Conservation (phyloP, 176 grass and related monocot genomes). For the Rhipidocladum racemiflorum region DNA sequence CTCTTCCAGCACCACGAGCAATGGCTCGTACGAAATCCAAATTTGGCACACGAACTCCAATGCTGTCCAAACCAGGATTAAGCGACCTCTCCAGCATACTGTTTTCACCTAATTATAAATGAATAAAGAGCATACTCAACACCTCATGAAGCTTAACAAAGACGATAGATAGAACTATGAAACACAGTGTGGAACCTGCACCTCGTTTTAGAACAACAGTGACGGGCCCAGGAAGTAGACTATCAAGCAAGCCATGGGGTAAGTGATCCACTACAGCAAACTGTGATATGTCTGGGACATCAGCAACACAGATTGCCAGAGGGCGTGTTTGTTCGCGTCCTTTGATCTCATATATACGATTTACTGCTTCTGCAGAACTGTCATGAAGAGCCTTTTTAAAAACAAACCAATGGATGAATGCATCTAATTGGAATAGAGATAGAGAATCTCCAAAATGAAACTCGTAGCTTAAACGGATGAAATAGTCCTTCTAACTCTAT, state of each 20-base stretch:
- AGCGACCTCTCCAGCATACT: slow-evolving; percentile 75
- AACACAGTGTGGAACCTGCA: slow-evolving; percentile 17
- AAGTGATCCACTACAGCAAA: slow-evolving; percentile 82
- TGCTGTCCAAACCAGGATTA: slow-evolving; percentile 84
- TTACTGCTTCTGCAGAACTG: slow-evolving; percentile 86
- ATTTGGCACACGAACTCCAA: slow-evolving; percentile 80
- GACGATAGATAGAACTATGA: not conserved
- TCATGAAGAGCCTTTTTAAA: slow-evolving; percentile 36
- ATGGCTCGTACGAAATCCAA: slow-evolving; percentile 70
- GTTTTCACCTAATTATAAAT: slow-evolving; percentile 46
- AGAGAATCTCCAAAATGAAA: not conserved
- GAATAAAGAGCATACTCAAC: slow-evolving; percentile 10
- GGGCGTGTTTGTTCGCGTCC: slow-evolving; percentile 72
- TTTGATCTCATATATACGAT: slow-evolving; percentile 93
- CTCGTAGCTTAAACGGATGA: not conserved
- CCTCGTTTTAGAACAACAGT: slow-evolving; percentile 92
- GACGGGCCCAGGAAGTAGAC: slow-evolving; percentile 82
- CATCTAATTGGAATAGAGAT: not conserved
- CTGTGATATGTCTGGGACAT: slow-evolving; percentile 69
- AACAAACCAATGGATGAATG: slow-evolving; percentile 26
- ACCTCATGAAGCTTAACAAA: slow-evolving; percentile 20
- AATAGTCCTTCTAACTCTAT: not conserved
- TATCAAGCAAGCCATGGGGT: slow-evolving; percentile 73
- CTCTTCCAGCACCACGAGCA: slow-evolving; percentile 72
- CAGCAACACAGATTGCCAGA: slow-evolving; percentile 88